Evolutionary conservation across 148 eudicot species (phyloP), one percentile per base, ranked within the genome.

Genomic region (Cornus suecica): DNA sequence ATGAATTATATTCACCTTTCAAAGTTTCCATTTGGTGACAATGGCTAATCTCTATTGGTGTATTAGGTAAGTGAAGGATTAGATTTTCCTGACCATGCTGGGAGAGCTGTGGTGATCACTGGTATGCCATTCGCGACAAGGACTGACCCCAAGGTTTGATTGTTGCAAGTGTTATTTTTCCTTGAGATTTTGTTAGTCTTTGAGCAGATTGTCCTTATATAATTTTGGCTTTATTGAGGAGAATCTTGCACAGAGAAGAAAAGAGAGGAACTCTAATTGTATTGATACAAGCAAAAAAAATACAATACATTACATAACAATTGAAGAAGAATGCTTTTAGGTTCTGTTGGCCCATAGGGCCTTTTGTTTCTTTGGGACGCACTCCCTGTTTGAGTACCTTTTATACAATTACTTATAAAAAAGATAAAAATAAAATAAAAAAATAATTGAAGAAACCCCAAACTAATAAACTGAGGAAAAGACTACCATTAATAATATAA

Each of bases 61-160:
- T 61, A 45, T 28, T 82, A 95, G 99, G 99, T 95, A 28, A 95
- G 99, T 77, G 99, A 95, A 89, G 99, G 99, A 73, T 84, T 95
- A 72, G 99, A 95, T 87, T 95, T 95, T 89, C 90, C 97, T 67
- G 99, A 95, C 76, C 91, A 86, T 80, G 91, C 87, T 79, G 99
- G 99, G 65, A 87, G 99, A 83, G 99, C 99, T 75, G 99, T 95
- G 78, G 79, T 95, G 48, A 54, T 95, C 79, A 92, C 97, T 72
- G 99, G 99, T 60, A 78, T 95, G 78, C 99, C 99, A 73, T 95
- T 92, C 84, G 93, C 99, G 68, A 83, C 84, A 18, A 79, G 89
- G 77, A 91, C 80, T 68, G 97, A 95, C 85, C 91, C 99, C 34
- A 95, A 95, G 99, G 99, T 95, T 83, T 54, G 80, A 70, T 74